Base-by-base conservation (phyloP, 1,284 basidiomycete genomes). In the Polyporus tsugae region DNA sequence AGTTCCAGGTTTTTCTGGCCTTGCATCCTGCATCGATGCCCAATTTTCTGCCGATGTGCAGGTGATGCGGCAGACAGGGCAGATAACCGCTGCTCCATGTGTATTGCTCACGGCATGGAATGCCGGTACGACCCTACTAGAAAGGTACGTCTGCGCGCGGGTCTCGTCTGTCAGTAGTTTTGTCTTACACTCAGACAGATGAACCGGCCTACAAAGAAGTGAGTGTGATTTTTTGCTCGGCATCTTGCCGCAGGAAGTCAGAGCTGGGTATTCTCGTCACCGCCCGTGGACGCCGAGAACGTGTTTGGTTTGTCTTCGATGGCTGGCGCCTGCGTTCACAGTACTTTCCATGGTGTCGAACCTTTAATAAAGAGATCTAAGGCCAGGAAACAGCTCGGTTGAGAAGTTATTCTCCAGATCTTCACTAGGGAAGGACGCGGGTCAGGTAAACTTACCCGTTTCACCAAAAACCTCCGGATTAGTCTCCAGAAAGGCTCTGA, bases 51-150 rank as follows among this genome's bases (percentile, higher is more conserved):
- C 5, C 29, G 13, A 19, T 22, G 13, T 33, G 4, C 44, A 79
- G 78, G 78, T 62, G 78, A 79, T 71, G 77, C 76, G n/a, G 74
- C 71, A 2, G 73, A 76, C 58, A 91, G 88, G 86, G 86, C 86
- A 2, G 85, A 85, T 17, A 89, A 89, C 68, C 82, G 83, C 64
- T 96, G 95, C 76, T 91, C 93, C 0, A 95, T 94, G 76, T 96
- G 95, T 77, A 82, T 87, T 15, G 85, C 92, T 3, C 91, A 90
- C 74, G 89, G 83, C 66, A 84, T 88, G 19, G 89, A 92, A 1
- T 95, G 94, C 80, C 93, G 91, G 0, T 95, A 94, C 58, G 90
- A 92, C 73, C 86, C 87, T 2, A 11, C 58, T 1, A 9, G 38
- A 9, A 60, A 60, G 58, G 58, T 60, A 42, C 15, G 19, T 19